Evolutionary conservation across 768 basidiomycete species (phyloP).

Genomic region (Hirschioporus abietinus): DNA sequence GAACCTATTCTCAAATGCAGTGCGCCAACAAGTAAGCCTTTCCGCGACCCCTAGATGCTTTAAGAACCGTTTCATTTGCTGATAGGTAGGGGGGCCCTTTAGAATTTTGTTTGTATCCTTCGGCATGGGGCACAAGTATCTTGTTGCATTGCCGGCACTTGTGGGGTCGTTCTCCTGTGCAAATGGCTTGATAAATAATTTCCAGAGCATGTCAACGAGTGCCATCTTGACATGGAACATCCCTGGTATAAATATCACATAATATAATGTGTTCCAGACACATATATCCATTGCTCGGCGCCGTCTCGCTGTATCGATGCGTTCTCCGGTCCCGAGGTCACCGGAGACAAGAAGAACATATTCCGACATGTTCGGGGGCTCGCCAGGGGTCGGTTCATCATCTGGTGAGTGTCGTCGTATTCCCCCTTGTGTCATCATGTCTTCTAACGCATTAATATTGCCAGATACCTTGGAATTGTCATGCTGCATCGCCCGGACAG

Average conservation of each 20-base stretch:
- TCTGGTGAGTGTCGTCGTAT: constrained; percentile 10
- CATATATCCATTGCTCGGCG: constrained; percentile 15
- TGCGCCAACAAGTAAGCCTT: too few species aligned
- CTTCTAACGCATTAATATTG: constrained; percentile 19
- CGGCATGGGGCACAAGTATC: too few species aligned
- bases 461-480: constrained; percentile 17
- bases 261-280: constrained; percentile 16
- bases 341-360: constrained; percentile 17
- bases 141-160: too few species aligned
- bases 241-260: constrained; percentile 19
- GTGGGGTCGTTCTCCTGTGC: too few species aligned
- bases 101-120: too few species aligned
- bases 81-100: constrained; percentile 17
- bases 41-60: too few species aligned
- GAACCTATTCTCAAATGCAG: too few species aligned
- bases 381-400: background rate
- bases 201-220: constrained; percentile 20
- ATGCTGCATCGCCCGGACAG: constrained; percentile 18
- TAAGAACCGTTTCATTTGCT: constrained; percentile 23
- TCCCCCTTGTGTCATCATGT: constrained; percentile 18
- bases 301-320: constrained; percentile 10
- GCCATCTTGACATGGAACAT: constrained; percentile 31
- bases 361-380: constrained; percentile 12
- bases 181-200: constrained; percentile 19
- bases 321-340: constrained; percentile 19